Evolutionary conservation across 257 asterid species (phyloP).

Genomic region (Petrea volubilis): DNA sequence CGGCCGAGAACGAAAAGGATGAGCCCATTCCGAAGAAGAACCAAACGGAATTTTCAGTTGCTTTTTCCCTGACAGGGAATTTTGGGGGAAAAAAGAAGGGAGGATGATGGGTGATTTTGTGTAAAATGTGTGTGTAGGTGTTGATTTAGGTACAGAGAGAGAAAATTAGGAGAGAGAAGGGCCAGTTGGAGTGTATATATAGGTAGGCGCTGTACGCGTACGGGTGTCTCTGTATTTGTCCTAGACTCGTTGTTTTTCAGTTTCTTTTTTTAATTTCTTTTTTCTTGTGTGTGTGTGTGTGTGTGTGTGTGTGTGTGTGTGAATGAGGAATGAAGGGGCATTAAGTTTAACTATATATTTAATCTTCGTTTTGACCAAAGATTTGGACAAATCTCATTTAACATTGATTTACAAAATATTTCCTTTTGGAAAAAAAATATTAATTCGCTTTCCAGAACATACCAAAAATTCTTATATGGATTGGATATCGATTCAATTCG

Average conservation of each 20-base stretch:
- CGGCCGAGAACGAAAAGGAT: slow-evolving; percentile 37
- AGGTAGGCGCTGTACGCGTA: slow-evolving; percentile 28
- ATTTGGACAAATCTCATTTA: too few relatives aligned
- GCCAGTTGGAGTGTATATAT: slow-evolving; percentile 18
- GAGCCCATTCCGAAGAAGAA: slow-evolving; percentile 47
- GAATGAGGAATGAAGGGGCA: too few relatives aligned
- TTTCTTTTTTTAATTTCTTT: not conserved
- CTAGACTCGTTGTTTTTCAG: not conserved
- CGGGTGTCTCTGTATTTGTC: slow-evolving; percentile 2
- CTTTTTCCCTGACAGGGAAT: not conserved
- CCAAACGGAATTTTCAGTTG: not conserved
- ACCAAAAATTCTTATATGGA: too few relatives aligned
- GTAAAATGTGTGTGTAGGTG: not conserved
- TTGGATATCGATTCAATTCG: too few relatives aligned
- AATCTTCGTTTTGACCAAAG: too few relatives aligned
- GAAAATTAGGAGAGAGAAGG: not conserved
- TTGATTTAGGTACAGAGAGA: not conserved
- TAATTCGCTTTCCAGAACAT: too few relatives aligned
- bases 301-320: too few relatives aligned
- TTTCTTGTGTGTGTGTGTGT: not conserved
- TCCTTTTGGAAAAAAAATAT: too few relatives aligned
- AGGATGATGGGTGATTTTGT: not conserved
- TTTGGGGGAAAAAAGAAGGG: not conserved
- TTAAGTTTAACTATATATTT: not conserved
- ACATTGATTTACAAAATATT: too few relatives aligned